A percentile compares a stretch with the other conserved stretches of the same genome.
Evolutionary conservation across 495 filamentous ascomycete species (phyloP).

Genomic region (Annulohypoxylon moriforme): DNA sequence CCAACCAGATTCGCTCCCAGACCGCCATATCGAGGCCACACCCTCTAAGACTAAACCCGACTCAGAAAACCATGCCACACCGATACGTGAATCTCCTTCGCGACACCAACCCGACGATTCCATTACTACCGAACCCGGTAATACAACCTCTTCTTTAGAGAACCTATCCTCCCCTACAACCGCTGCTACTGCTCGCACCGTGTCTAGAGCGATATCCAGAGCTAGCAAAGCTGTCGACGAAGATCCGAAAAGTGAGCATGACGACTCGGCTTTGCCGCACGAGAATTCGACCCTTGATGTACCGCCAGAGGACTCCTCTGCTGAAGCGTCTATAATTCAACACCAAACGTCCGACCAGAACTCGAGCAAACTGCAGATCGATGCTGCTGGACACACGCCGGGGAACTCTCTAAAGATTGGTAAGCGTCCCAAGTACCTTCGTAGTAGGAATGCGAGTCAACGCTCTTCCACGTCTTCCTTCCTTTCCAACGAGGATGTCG

Average conservation of each 20-base stretch:
- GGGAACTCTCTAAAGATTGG: constrained; percentile 53
- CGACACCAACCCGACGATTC: constrained; percentile 35
- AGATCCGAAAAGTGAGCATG: constrained; percentile 55
- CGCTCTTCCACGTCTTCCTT: constrained; percentile 82
- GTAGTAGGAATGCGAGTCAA: constrained; percentile 78
- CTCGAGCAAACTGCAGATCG: constrained; percentile 38
- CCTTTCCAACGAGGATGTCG: constrained; percentile 68
- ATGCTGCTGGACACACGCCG: constrained; percentile 50
- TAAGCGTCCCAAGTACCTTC: constrained; percentile 76
- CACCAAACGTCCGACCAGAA: constrained; percentile 48
- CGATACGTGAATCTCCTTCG: constrained; percentile 37
- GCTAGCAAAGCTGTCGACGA: constrained; percentile 51
- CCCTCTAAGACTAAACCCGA: constrained; percentile 25
- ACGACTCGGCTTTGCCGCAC: constrained; percentile 41
- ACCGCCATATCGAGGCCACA: constrained; percentile 13
- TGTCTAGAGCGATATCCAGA: constrained; percentile 63
- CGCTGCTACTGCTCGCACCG: constrained; percentile 68
- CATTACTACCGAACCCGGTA: constrained; percentile 51
- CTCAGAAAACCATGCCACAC: constrained; percentile 33
- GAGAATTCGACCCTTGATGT: constrained; percentile 20
- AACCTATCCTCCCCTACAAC: constrained; percentile 74
- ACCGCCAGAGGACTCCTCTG: constrained; percentile 57
- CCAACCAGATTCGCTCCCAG: constrained; percentile 8
- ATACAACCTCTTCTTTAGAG: constrained; percentile 69
- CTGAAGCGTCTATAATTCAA: constrained; percentile 56